Conservation (phyloP, 2,329 filamentous ascomycete species). For the Metarhizium brunneum region DNA sequence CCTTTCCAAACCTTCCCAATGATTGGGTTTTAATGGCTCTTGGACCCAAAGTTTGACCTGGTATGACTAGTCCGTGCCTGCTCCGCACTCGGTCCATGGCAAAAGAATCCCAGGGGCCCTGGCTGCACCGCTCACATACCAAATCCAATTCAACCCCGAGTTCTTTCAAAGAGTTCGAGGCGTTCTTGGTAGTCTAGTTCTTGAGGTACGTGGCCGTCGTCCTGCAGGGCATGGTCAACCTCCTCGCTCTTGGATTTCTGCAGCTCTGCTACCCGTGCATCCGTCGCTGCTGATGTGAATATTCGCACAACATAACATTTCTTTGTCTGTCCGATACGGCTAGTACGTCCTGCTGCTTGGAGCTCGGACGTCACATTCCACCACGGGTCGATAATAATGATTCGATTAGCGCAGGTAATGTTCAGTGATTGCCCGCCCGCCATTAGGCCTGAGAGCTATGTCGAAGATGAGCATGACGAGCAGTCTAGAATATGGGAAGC, state of each 20-base stretch:
- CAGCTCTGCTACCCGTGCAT: conserved; percentile 44
- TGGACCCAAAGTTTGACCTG: too few species aligned
- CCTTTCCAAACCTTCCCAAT: too few species aligned
- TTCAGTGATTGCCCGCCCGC: conserved; percentile 31
- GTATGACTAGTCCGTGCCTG: too few species aligned
- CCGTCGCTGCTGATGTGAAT: conserved; percentile 45
- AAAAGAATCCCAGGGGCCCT: too few species aligned
- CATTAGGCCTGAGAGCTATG: conserved; percentile 24
- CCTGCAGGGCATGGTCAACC: conserved; percentile 26
- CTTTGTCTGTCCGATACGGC: conserved; percentile 54
- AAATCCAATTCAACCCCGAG: background rate
- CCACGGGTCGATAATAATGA: conserved; percentile 47
- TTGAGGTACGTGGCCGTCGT: conserved; percentile 12
- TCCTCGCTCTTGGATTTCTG: conserved; percentile 45
- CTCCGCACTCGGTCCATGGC: too few species aligned
- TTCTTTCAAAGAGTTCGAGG: background rate
- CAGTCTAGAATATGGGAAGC: background rate
- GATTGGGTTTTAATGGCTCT: too few species aligned
- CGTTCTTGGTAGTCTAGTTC: background rate
- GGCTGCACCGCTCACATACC: too few species aligned
- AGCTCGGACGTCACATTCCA: conserved; percentile 54
- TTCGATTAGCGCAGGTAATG: conserved; percentile 35
- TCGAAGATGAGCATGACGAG: background rate
- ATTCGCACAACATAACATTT: conserved; percentile 51
- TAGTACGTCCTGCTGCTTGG: conserved; percentile 54